phyloP scores from a whole-genome alignment of 345 rosid species.

The Mangifera indica region DNA sequence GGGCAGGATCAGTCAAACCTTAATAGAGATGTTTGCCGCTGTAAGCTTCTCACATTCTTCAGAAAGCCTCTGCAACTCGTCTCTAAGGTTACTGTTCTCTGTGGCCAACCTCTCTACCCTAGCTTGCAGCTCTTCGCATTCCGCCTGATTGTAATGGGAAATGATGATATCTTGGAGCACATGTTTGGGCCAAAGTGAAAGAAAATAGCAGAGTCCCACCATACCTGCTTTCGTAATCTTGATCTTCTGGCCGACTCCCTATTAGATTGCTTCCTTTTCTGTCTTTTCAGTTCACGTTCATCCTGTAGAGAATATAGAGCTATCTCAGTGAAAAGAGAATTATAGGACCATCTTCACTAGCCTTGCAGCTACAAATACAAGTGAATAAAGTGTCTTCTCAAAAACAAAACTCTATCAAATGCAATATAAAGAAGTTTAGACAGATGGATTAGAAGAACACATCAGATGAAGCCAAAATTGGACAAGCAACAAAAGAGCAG shows the following conservation, averaged over 20 bases:
- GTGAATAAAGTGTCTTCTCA: not conserved
- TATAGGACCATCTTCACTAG: not conserved
- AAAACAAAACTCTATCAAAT: not conserved
- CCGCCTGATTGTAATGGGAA: slow-evolving; percentile 48
- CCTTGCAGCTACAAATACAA: not conserved
- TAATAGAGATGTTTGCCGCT: slow-evolving; percentile 74
- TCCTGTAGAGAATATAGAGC: slow-evolving; percentile 47
- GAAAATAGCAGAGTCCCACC: not conserved
- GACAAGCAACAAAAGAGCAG: not conserved
- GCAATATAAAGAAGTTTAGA: too few relatives aligned
- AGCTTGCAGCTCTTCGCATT: slow-evolving; percentile 87
- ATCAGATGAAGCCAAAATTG: not conserved
- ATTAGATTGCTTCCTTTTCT: slow-evolving; percentile 95
- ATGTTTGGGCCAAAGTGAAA: not conserved
- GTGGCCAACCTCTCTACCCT: slow-evolving; percentile 62
- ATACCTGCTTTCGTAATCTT: slow-evolving; percentile 95
- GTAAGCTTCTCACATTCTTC: slow-evolving; percentile 86
- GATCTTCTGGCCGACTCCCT: slow-evolving; percentile 98
- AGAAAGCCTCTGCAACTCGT: slow-evolving; percentile 79
- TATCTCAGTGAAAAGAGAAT: slow-evolving; percentile 11
- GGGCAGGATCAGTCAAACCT: slow-evolving; percentile 38
- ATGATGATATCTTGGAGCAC: not conserved
- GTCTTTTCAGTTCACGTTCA: slow-evolving; percentile 89
- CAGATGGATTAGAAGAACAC: not conserved
- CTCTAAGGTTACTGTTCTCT: slow-evolving; percentile 67